Evolutionary conservation across 352 stramenopile species (phyloP), one percentile per base, ranked within the genome.

Genomic region (Globisporangium apiculatum): DNA sequence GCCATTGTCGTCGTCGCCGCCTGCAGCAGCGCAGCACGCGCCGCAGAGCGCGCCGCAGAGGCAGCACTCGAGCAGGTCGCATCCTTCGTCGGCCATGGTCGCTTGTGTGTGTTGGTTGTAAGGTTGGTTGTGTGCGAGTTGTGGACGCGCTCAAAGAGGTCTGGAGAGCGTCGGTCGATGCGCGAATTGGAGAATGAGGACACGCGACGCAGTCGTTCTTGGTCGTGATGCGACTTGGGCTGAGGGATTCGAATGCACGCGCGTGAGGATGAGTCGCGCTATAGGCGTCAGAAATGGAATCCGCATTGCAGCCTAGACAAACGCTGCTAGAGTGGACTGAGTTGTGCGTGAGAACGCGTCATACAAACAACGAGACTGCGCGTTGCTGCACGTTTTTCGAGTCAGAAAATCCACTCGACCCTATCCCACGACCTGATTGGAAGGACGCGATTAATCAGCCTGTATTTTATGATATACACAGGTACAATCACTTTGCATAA

Each of bases 21-120:
- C 66, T 5, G 70, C 72, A 2, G 74, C 65, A 24, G 77, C 83
- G 58, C 83, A 92, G 73, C 83, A 92, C 50, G 80, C 78, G 47
- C 75, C 82, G 58, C 83, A 92, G 47, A 89, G 71, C 14, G 77
- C 76, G 55, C 79, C 79, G 69, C 81, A 89, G 60, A 89, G 66
- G 62, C 76, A 86, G 73, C 77, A 89, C 63, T 87, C 79, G 70
- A 86, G 73, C 68, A 89, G 83, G 53, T 92, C 83, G 53, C 80
- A 90, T 53, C 76, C 77, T 60, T 87, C 78, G 50, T 87, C 79
- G 72, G 85, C 55, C 55, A 61, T 61, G 47, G 31, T 38, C 4
- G n/a, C 12, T 37, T 57, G 40, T 42, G 40, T 42, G 14, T 24
- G 43, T 37, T 57, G 47, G 40, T 43, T 58, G n/a, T 46, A 17